A percentile compares a stretch with the other conserved stretches of the same genome.
Conservation (phyloP, 192 early-diverging fungal genomes). For the Hyaloraphidium curvatum region DNA sequence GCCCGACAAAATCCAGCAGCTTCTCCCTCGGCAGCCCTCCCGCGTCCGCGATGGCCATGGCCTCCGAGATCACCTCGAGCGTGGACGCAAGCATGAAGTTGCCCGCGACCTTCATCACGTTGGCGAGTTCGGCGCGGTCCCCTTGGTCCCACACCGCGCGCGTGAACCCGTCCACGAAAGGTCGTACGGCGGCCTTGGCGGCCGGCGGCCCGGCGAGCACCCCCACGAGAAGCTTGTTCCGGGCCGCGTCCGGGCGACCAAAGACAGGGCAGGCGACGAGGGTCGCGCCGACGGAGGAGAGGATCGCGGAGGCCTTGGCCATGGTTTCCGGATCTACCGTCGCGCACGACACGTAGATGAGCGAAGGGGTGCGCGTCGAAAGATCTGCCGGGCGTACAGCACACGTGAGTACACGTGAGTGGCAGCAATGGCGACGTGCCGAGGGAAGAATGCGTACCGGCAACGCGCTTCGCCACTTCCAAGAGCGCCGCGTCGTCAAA, state of each 20-base stretch:
- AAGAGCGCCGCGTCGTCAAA: slow-evolving; percentile 36
- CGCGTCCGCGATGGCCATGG: slow-evolving; percentile 32
- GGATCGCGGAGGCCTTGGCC: not conserved
- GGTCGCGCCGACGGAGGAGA: slow-evolving; percentile 2
- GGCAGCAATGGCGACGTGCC: slow-evolving; percentile 29
- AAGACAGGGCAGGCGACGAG: slow-evolving; percentile 32
- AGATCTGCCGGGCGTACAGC: no score
- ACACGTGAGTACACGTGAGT: no score
- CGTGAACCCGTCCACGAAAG: slow-evolving; percentile 21
- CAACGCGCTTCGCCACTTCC: slow-evolving; percentile 6
- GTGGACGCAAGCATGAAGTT: slow-evolving; percentile 40
- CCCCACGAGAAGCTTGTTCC: slow-evolving; percentile 25
- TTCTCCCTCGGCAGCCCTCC: slow-evolving; percentile 25
- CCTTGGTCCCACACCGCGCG: slow-evolving; percentile 28
- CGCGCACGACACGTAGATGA: slow-evolving; percentile 13
- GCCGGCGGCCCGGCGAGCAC: slow-evolving; percentile 26
- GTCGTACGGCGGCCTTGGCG: slow-evolving; percentile 15
- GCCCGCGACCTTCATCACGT: slow-evolving; percentile 39
- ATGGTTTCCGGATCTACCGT: slow-evolving; percentile 11
- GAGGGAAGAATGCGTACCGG: not conserved
- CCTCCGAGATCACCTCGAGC: slow-evolving; percentile 42
- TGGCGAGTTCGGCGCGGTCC: slow-evolving; percentile 17
- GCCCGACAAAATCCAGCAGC: slow-evolving; percentile 26
- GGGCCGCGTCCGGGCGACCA: slow-evolving; percentile 29
- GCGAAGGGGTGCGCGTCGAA: slow-evolving; percentile 35